A percentile compares a stretch with the other conserved stretches of the same genome.
Conservation (phyloP, 495 filamentous ascomycete species). For the Neurospora sp. region DNA sequence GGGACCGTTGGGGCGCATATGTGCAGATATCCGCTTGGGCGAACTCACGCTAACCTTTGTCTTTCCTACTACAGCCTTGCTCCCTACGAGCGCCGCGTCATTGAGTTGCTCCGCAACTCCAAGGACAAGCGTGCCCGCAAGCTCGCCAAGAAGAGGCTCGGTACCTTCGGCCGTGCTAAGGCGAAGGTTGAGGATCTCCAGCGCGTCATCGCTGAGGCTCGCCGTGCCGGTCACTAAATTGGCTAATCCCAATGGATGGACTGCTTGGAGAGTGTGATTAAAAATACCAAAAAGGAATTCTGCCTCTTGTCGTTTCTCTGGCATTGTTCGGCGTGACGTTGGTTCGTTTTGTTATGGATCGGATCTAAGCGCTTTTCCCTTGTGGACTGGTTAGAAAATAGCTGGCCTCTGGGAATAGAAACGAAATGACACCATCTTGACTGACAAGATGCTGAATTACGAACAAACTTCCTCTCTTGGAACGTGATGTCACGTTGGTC, state of each 20-base stretch:
- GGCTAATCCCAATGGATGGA: background rate
- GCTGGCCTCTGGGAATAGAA: slow-evolving; percentile 4
- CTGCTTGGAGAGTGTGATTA: slow-evolving; percentile 3
- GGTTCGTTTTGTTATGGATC: slow-evolving; percentile 7
- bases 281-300: slow-evolving; percentile 6
- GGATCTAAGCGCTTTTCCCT: background rate
- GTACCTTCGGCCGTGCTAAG: slow-evolving; percentile 96
- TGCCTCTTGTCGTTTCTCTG: slow-evolving; percentile 12
- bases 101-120: slow-evolving; percentile 95
- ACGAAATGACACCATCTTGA: slow-evolving; percentile 4
- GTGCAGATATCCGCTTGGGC: background rate
- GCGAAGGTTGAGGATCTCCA: slow-evolving; percentile 97
- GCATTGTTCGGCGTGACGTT: slow-evolving; percentile 10
- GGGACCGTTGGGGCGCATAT: background rate
- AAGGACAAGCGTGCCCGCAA: slow-evolving; percentile 99
- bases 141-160: slow-evolving; percentile 99
- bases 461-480: background rate
- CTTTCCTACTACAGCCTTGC: slow-evolving; percentile 46
- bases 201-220: slow-evolving; percentile 91
- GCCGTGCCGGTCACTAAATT: slow-evolving; percentile 67
- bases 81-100: slow-evolving; percentile 95
- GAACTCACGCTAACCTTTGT: slow-evolving; percentile 8
- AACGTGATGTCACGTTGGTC: background rate
- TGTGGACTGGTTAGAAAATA: slow-evolving; percentile 6
- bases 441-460: slow-evolving; percentile 7